Evolutionary conservation across 2,329 filamentous ascomycete genomes (phyloP), one percentile per base, ranked within the genome.

Genomic region (Magnaporthales sp.): DNA sequence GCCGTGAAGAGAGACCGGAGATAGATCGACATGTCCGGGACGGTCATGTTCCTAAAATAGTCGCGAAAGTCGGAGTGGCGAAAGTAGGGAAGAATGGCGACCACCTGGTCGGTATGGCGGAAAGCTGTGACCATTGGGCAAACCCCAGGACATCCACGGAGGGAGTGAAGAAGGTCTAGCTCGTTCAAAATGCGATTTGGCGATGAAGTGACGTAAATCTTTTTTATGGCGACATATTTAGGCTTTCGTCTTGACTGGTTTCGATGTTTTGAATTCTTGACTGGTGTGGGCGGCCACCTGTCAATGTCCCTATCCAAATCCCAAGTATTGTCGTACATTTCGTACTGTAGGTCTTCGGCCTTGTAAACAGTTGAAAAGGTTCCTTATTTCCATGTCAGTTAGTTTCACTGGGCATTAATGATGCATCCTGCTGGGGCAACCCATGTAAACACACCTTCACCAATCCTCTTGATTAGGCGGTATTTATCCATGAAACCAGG

Each of bases 291-390:
- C n/a, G 26, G 29, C 86, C 89, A 93, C 72, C 87, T 85, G 63
- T 84, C 81, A 66, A 87, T 84, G 58, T 89, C 87, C 69, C 85
- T 83, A 67, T 88, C 88, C 54, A 90, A 76, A 74, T 98, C 93
- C 93, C 94, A 98, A 70, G 89, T 86, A 75, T 97, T 97, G 69
- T 91, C 82, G 77, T 92, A 96, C 68, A 85, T 82, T 70, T 95
- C 86, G 76, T 97, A 97, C 67, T 90, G 83, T 29, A 98, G 80
- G 75, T 99, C 95, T 77, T 98, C 93, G 24, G 96, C 95, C 77
- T 99, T 99, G 84, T 99, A 99, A 13, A 99, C 95, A 1, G 95
- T 98, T 0, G 95, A 98, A 76, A 99, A 99, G 1, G 95, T 99
- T 67, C 95, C 93, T 97, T 70, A 30, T 26, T 13, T 6, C 26